phyloP scores from a whole-genome alignment of 169 alveolate species.

The Toxoplasma gondii region DNA sequence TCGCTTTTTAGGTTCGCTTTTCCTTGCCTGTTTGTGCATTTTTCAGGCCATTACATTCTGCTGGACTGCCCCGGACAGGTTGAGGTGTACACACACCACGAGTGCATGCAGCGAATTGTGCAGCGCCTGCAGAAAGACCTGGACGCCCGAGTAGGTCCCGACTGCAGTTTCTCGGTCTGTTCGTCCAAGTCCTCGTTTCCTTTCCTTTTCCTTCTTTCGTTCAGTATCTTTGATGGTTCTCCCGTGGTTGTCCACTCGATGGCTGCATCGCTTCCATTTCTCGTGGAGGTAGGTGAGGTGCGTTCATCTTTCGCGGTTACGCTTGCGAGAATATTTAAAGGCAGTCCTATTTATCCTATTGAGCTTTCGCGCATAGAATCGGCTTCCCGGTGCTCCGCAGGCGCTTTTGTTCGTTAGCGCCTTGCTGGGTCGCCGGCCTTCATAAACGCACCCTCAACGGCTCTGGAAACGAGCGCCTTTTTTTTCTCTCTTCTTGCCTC shows the following conservation, averaged over 20 bases:
- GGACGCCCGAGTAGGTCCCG: slow-evolving; percentile 77
- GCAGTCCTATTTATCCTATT: too few relatives aligned
- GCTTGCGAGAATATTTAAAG: too few relatives aligned
- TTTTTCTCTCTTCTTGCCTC: too few relatives aligned
- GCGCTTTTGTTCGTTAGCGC: too few relatives aligned
- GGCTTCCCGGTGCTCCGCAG: too few relatives aligned
- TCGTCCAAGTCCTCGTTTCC: background rate
- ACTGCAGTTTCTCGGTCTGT: background rate
- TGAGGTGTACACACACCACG: slow-evolving; percentile 95
- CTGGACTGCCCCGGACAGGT: slow-evolving; percentile 97
- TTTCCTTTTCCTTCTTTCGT: background rate
- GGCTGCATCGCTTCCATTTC: too few relatives aligned
- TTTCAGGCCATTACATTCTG: slow-evolving; percentile 85
- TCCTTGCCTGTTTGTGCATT: background rate
- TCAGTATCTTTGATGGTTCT: background rate
- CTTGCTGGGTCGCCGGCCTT: too few relatives aligned
- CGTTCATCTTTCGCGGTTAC: background rate
- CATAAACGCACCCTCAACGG: too few relatives aligned
- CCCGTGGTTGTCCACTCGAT: background rate
- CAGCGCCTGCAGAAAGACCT: slow-evolving; percentile 76
- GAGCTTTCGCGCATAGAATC: too few relatives aligned
- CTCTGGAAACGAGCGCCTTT: too few relatives aligned
- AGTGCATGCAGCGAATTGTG: slow-evolving; percentile 86
- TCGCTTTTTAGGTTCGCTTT: background rate
- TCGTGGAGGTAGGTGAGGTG: too few relatives aligned